A percentile compares a stretch with the other conserved stretches of the same genome.
These are phyloP conservation scores for Starmera dryadoides DNA, from an alignment of 805 yeast species.

Conservation along the genomic window DNA sequence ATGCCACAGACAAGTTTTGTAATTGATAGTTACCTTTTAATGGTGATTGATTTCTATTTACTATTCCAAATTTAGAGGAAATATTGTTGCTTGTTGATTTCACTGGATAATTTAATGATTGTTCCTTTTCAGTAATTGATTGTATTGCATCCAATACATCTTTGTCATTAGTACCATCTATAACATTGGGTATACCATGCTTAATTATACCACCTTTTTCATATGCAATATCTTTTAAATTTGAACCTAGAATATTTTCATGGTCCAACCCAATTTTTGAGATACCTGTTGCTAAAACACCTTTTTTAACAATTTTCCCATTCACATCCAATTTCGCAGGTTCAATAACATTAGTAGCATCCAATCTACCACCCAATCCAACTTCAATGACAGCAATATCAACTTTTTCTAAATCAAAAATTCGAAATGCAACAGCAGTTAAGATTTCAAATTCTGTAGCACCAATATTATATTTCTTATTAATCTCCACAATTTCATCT, in stretches of 20 bases:
- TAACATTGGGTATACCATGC: constrained; percentile 44
- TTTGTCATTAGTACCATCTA: constrained; percentile 59
- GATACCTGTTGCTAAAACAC: constrained; percentile 61
- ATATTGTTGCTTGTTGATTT: constrained; percentile 14
- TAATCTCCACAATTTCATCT: constrained; percentile 30
- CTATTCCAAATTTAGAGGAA: constrained; percentile 21
- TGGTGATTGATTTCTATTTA: constrained; percentile 36
- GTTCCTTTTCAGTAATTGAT: constrained; percentile 25
- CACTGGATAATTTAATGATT: constrained; percentile 21
- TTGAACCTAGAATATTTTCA: constrained; percentile 64
- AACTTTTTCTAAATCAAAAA: constrained; percentile 53
- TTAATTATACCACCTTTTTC: constrained; percentile 89
- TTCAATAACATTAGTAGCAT: constrained; percentile 75
- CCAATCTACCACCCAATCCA: constrained; percentile 86
- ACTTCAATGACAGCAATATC: constrained; percentile 86
- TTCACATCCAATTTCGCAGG: constrained; percentile 13
- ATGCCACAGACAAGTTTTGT: constrained; percentile 62
- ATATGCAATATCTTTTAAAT: constrained; percentile 55
- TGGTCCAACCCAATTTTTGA: constrained; percentile 88
- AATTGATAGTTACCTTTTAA: constrained; percentile 68
- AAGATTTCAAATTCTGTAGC: constrained; percentile 87
- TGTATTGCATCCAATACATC: constrained; percentile 42
- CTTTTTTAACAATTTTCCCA: constrained; percentile 11
- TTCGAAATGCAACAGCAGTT: constrained; percentile 78
- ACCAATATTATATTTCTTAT: constrained; percentile 35